A percentile compares a stretch with the other conserved stretches of the same genome.
phyloP scores from a whole-genome alignment of 768 basidiomycete genomes.

The Lentinula aciculospora region DNA sequence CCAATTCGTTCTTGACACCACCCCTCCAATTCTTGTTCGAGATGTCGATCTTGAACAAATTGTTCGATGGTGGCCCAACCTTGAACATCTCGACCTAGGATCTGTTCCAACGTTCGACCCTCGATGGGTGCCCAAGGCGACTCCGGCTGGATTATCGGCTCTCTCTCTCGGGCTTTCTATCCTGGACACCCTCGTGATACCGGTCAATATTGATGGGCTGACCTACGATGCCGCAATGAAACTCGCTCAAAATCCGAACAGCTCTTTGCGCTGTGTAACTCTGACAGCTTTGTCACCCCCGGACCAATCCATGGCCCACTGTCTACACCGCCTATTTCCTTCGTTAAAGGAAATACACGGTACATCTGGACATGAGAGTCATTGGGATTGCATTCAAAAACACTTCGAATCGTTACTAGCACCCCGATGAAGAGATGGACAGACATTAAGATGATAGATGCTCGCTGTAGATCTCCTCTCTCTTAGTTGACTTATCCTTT shows the following conservation, averaged over 20 bases:
- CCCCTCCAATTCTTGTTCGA: slow-evolving; percentile 29
- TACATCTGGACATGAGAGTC: slow-evolving; percentile 24
- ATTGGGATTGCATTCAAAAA: slow-evolving; percentile 17
- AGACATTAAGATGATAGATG: background rate
- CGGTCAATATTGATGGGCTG: slow-evolving; percentile 17
- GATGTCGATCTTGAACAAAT: slow-evolving; percentile 34
- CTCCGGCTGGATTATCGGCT: slow-evolving; percentile 19
- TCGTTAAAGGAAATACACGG: slow-evolving; percentile 28
- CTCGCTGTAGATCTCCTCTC: too few relatives aligned
- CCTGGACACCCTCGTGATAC: slow-evolving; percentile 25
- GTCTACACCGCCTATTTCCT: slow-evolving; percentile 34
- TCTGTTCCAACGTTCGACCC: slow-evolving; percentile 18
- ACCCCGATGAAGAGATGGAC: background rate
- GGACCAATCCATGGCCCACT: slow-evolving; percentile 20
- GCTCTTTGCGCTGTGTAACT: slow-evolving; percentile 26
- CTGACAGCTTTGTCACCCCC: slow-evolving; percentile 26
- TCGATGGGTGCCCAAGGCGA: slow-evolving; percentile 16
- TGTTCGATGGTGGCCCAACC: slow-evolving; percentile 38
- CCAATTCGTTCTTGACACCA: slow-evolving; percentile 32
- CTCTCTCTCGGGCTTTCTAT: slow-evolving; percentile 21
- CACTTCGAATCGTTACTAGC: background rate
- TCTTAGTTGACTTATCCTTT: too few relatives aligned
- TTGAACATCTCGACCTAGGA: slow-evolving; percentile 38
- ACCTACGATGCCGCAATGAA: slow-evolving; percentile 1
- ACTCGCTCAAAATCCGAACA: slow-evolving; percentile 9